Base-by-base conservation (phyloP, 2,329 filamentous ascomycete species). In the Graphium sp. region DNA sequence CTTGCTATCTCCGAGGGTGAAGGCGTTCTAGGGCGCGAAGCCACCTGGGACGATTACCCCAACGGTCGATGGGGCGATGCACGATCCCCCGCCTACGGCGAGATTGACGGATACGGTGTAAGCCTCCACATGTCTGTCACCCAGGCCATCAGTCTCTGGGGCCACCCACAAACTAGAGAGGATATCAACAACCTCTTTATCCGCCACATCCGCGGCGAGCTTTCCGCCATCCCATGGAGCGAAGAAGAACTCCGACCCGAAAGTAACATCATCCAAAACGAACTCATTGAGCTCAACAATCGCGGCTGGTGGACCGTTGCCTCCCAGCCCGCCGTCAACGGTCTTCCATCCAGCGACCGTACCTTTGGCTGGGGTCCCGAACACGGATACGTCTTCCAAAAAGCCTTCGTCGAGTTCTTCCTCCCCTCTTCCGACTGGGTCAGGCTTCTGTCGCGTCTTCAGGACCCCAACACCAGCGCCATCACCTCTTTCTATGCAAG, bases 81-180 rank as follows among this genome's bases (percentile, higher is more conserved):
- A 5, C 71, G 87, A 29, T 93, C 84, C 3, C 84, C 84, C 2
- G 87, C 87, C 1, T 95, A 92, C 46, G 87, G 87, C 42, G 84
- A 94, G 50, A 94, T 94, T 34, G 85, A 95, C 45, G 87, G 87
- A n/a, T 95, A 95, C 47, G 89, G 89, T 8, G 84, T 91, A n/a
- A 89, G 78, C 32, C 61, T 98, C 22, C 89, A 94, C 55, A 82
- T 94, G 46, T 82, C 80, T 1, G 72, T 82, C n/a, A 66, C 74
- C 3, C 74, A 85, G 45, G 89, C 89, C 9, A 68, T 87, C 38
- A 66, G 69, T 38, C 62, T 93, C 18, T 98, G 89, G 89, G 83
- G 81, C 14, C 62, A 77, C 34, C 89, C 89, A 1, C 69, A 65
- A 16, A 67, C 66, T 4, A 48, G 49, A 2, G 56, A 64, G 18